These are phyloP conservation scores for Leucosporidium scottii DNA, from an alignment of 768 basidiomycete species.

Conservation along the genomic window DNA sequence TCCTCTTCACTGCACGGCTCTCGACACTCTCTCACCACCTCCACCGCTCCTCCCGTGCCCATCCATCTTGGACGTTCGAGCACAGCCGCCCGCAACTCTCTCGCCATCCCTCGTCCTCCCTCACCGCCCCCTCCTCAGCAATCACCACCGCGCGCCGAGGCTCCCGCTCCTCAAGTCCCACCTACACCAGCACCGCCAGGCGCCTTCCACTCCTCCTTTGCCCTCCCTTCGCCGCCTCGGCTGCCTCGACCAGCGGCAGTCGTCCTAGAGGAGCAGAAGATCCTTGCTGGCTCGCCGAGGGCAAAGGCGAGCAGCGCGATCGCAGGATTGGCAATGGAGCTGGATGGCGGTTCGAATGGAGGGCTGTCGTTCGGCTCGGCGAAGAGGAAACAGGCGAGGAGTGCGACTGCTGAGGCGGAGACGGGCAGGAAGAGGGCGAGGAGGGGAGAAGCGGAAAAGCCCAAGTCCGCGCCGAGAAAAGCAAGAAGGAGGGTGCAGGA, in stretches of 20 bases:
- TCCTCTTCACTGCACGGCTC: neutral
- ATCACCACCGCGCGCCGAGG: too few species aligned
- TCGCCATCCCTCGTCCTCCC: too few species aligned
- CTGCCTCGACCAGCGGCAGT: too few species aligned
- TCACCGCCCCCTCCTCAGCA: too few species aligned
- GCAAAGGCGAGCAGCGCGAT: neutral
- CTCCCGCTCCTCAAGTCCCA: neutral
- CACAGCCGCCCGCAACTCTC: too few species aligned
- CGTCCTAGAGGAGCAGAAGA: neutral
- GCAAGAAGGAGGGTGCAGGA: neutral
- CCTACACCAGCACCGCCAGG: conserved; percentile 27
- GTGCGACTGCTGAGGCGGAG: neutral
- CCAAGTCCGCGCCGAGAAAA: neutral
- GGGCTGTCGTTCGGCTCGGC: too few species aligned
- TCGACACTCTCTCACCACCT: neutral
- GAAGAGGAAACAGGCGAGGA: neutral
- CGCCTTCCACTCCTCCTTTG: conserved; percentile 6
- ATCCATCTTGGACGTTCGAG: too few species aligned
- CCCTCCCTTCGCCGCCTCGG: neutral
- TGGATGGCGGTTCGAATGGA: neutral
- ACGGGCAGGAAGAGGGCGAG: neutral
- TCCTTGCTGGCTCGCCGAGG: neutral
- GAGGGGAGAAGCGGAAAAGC: neutral
- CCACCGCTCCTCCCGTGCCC: too few species aligned
- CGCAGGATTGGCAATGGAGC: neutral